phyloP scores from a whole-genome alignment of 768 basidiomycete species.

The Candolleomyces aberdarensis region DNA sequence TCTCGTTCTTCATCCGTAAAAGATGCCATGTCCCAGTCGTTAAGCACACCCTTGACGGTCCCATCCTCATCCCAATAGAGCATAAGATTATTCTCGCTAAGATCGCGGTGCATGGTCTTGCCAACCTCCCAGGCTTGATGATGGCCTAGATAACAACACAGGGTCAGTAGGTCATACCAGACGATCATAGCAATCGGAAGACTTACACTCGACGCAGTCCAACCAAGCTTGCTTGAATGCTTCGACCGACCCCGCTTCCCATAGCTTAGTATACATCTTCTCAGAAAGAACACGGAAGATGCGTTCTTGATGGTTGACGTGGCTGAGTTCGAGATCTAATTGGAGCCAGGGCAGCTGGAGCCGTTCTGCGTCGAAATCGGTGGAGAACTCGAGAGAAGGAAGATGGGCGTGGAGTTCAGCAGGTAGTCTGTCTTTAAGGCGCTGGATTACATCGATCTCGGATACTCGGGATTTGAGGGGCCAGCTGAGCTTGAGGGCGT shows the following conservation, averaged over 20 bases:
- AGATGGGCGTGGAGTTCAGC: slow-evolving; percentile 2
- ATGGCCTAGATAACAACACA: slow-evolving; percentile 17
- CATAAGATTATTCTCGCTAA: slow-evolving; percentile 32
- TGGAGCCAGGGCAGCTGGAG: not conserved
- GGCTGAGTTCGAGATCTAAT: not conserved
- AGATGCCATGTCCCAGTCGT: slow-evolving; percentile 25
- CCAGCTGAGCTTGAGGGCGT: slow-evolving; percentile 2
- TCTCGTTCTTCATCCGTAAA: not conserved
- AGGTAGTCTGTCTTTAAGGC: slow-evolving; percentile 3
- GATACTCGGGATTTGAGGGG: not conserved
- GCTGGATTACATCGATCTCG: not conserved
- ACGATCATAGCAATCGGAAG: not conserved
- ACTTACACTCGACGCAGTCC: slow-evolving; percentile 30
- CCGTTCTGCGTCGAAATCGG: not conserved
- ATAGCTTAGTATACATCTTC: slow-evolving; percentile 18
- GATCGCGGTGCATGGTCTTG: slow-evolving; percentile 27
- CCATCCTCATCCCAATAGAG: slow-evolving; percentile 1
- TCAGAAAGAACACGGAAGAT: slow-evolving; percentile 16
- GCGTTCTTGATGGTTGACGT: slow-evolving; percentile 1
- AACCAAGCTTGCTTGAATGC: slow-evolving; percentile 25
- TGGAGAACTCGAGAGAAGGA: not conserved
- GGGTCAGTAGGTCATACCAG: not conserved
- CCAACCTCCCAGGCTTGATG: slow-evolving; percentile 18
- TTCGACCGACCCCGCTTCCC: slow-evolving; percentile 16
- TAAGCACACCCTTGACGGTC: slow-evolving; percentile 18